Percentiles rank a stretch among this genome's conserved stretches.
phyloP scores from a whole-genome alignment of 148 eudicot genomes.

The Bassia scoparia region DNA sequence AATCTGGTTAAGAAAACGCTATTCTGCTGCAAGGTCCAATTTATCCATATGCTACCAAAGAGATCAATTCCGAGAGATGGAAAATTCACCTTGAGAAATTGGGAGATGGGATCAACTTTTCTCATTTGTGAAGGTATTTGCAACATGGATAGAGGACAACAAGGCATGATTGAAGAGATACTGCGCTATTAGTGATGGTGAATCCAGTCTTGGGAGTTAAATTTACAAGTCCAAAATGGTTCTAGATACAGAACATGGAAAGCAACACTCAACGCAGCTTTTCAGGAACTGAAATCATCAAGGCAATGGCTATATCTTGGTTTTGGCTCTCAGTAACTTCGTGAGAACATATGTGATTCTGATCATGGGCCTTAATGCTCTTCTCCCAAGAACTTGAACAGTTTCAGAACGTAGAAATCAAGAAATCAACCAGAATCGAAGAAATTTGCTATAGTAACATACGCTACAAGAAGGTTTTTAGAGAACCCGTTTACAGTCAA shows the following conservation, averaged over 20 bases:
- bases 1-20: constrained; percentile 43
- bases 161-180: constrained; percentile 43
- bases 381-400: constrained; percentile 38
- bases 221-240: constrained; percentile 34
- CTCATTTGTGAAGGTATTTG: constrained; percentile 43
- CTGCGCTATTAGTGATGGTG: constrained; percentile 47
- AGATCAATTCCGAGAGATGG: constrained; percentile 25
- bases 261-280: constrained; percentile 13
- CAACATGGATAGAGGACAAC: constrained; percentile 65
- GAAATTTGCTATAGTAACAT: constrained; percentile 40
- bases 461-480: constrained; percentile 16
- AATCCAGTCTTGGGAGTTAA: constrained; percentile 37
- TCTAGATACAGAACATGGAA: constrained; percentile 41
- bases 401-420: constrained; percentile 26
- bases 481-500: constrained; percentile 21
- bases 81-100: constrained; percentile 19
- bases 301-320: constrained; percentile 18
- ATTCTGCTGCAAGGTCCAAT: constrained; percentile 45
- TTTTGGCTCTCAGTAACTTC: constrained; percentile 20
- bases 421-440: constrained; percentile 35
- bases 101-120: constrained; percentile 31
- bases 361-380: constrained; percentile 40
- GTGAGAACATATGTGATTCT: constrained; percentile 23
- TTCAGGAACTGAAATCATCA: too few species aligned
- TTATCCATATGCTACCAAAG: constrained; percentile 29